Base-by-base conservation (phyloP, 805 yeast species). In the Yamadazyma philogaea region DNA sequence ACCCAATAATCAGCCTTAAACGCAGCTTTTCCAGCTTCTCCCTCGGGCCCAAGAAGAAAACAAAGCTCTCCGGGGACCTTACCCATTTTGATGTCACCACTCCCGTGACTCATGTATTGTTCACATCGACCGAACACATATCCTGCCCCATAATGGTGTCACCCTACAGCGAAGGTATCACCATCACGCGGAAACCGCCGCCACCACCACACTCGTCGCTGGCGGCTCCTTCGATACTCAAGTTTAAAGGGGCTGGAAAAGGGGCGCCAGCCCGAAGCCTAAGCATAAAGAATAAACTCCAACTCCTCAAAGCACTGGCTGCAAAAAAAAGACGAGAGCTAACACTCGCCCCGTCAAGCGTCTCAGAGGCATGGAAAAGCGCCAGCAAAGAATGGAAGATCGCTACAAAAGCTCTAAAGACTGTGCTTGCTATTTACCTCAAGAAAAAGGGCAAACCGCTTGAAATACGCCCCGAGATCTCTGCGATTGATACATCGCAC, bases 21-120 rank as follows among this genome's bases (percentile, higher is more conserved):
- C 32, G 42, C 6, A 22, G 37, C 33, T 39, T 39, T 10, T 31
- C 42, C 11, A 24, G 22, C 14, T 36, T 39, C 26, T 33, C 42
- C 11, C 11, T 39, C 14, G 27, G 15, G 2, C 28, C 28, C 24
- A 21, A 26, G 3, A 34, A 34, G 37, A 34, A 21, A n/a, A 10
- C 16, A 20, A 34, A 34, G 20, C 28, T 24, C 12, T 28, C 37
- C n/a, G 33, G 12, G 5, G 6, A 20, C 19, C 40, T 37, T 15
- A 37, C 40, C 7, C 27, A 27, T 12, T 18, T 37, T 2, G 40
- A 37, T 15, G 14, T 11, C 14, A 19, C 19, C 7, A n/a, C 15
- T 18, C 40, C 40, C 16, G 24, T 27, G 11, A 26, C 34, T 14
- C 34, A 28, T 14, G 12, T n/a, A 17, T 36, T 36, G 21, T 8